Evolutionary conservation across 2,329 filamentous ascomycete genomes (phyloP), one percentile per base, ranked within the genome.

Genomic region (Hirsutella minnesotensis): DNA sequence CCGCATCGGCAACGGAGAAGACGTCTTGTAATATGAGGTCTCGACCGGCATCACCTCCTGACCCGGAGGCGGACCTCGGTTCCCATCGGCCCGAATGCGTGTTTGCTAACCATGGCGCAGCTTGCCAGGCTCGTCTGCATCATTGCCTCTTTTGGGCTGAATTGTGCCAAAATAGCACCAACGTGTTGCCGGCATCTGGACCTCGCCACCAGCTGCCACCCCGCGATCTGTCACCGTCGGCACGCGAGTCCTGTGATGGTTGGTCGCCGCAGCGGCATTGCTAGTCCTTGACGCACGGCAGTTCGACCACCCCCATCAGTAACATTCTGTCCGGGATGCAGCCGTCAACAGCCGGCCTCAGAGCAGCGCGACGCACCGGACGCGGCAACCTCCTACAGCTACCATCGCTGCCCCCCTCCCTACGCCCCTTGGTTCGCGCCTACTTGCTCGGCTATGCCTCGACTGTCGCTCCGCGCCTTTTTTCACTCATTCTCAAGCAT

Each of bases 381-480:
- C 20, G 16, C 27, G 36, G 36, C 21, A 22, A 44, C 18, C 35
- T 44, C 21, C 38, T 47, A 37, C 46, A 42, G 41, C 55, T 63
- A 39, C 48, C 53, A 24, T 48, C 53, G 37, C 45, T 79, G 37
- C 73, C 75, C 24, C 64, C 70, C 12, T 47, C 67, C 34, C 58
- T 81, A 27, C 69, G 72, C 41, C 77, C 78, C 15, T 57, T 78
- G 20, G 52, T 78, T 42, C 70, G 75, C 45, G 77, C 78, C 38
- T 82, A 78, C 56, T 53, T 77, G 13, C 53, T 81, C 29, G 77
- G 77, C 24, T 81, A 80, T 61, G 70, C 69, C 16, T 79, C 75
- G 41, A 66, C 70, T 29, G 74, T 79, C 8, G 68, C 65, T 22
- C 77, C 77, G 12, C 66, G 75, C 46, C 57, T 81, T 19, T 53